Evolutionary conservation across 352 stramenopile species (phyloP), one percentile per base, ranked within the genome.

Genomic region (Elongisporangium anandrum): DNA sequence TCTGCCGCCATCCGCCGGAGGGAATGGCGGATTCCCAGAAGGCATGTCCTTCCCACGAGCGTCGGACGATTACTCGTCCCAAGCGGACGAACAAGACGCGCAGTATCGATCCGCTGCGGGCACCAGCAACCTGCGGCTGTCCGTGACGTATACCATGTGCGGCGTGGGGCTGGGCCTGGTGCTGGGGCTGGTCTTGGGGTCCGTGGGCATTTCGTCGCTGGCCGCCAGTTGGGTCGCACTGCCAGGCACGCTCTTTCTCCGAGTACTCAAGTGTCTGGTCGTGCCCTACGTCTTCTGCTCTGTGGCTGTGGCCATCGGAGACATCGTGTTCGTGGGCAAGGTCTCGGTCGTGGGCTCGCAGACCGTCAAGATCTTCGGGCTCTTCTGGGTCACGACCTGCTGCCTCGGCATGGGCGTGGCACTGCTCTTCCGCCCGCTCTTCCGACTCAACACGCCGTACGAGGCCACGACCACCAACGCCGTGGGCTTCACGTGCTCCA

Each of bases 211-310:
- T 9, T 84, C 77, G 1, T 17, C 63, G 6, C 52, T 85, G 5
- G 64, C 66, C 0, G 73, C 76, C 12, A 58, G 74, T 39, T 89
- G 78, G 81, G 73, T 94, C 19, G 69, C 76, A 15, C 58, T 92
- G 17, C 85, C 85, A 0, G 83, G 85, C 0, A 75, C 92, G 8
- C 64, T 94, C 48, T 94, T 92, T 59, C 60, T 92, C 4, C 75
- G 85, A 19, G 85, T 79, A 5, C 68, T 92, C 41, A 91, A 88
- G 64, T 77, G 79, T 22, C 66, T 94, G 7, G 81, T 92, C 20
- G 60, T 94, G 15, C 85, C 85, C 21, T 87, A 92, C 57, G 81
- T 92, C 4, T 94, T 94, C 68, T 92, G 79, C 55, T 81, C 80
- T 0, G 82, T 94, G 13, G 79, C 83, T 0, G 80, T 94, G 12